Conservation (phyloP, 2,329 filamentous ascomycete genomes). For the Fusarium protoensiforme region DNA sequence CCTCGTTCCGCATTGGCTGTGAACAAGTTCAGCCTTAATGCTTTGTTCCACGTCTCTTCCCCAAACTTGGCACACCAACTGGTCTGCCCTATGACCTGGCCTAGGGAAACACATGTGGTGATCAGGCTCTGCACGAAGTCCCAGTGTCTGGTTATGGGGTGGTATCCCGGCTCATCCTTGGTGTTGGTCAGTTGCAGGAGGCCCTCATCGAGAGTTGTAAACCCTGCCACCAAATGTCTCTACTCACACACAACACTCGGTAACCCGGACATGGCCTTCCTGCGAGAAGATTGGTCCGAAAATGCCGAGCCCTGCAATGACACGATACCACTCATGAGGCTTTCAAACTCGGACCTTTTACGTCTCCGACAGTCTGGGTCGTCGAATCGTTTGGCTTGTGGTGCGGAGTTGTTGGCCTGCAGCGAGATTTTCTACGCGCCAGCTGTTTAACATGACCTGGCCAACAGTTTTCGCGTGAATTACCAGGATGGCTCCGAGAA, state of each 20-base stretch:
- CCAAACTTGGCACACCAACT: background rate
- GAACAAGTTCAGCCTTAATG: background rate
- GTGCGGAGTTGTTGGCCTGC: constrained; percentile 25
- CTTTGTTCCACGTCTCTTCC: background rate
- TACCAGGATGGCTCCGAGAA: background rate
- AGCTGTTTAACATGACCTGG: background rate
- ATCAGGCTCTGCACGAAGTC: background rate
- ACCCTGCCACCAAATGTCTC: background rate
- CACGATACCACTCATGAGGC: background rate
- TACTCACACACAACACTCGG: background rate
- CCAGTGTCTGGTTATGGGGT: background rate
- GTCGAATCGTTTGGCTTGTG: constrained; percentile 1
- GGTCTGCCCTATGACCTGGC: background rate
- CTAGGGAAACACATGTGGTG: background rate
- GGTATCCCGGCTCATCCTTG: background rate
- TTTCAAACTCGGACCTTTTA: background rate
- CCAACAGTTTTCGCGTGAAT: constrained; percentile 21
- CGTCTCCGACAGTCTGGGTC: constrained; percentile 23
- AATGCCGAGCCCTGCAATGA: constrained; percentile 11
- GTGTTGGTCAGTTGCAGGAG: background rate
- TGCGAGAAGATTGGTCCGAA: constrained; percentile 9
- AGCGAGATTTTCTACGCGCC: background rate
- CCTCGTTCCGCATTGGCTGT: constrained; percentile 9
- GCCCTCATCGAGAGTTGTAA: background rate
- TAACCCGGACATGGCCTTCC: constrained; percentile 7